These are phyloP conservation scores for Misopates orontium DNA, from an alignment of 257 asterid genomes.

Conservation along the genomic window DNA sequence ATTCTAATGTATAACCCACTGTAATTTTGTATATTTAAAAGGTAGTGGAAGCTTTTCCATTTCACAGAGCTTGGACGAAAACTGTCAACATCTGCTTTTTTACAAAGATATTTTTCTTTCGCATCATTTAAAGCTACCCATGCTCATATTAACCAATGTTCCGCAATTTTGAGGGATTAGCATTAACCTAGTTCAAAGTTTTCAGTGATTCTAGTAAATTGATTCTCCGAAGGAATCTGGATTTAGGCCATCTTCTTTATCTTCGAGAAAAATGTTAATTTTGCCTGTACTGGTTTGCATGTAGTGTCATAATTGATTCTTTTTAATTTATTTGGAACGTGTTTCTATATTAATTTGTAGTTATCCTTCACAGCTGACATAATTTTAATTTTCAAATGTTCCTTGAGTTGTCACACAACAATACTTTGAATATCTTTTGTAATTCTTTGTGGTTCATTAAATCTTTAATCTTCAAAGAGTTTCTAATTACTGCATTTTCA, in stretches of 20 bases:
- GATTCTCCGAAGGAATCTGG: not conserved
- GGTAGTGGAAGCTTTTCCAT: too few relatives aligned
- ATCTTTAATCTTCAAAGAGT: constrained; percentile 23
- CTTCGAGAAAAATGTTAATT: not conserved
- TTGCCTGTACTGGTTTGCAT: not conserved
- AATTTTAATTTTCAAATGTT: not conserved
- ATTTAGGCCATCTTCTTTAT: not conserved
- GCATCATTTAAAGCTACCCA: too few relatives aligned
- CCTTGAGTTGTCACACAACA: not conserved
- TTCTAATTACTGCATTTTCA: constrained; percentile 42
- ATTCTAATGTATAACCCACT: too few relatives aligned
- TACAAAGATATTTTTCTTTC: too few relatives aligned
- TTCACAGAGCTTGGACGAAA: too few relatives aligned
- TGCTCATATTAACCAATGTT: too few relatives aligned
- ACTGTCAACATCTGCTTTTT: too few relatives aligned
- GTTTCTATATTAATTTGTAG: not conserved
- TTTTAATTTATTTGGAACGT: not conserved
- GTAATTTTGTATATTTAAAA: too few relatives aligned
- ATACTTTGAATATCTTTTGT: not conserved
- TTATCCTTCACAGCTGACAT: constrained; percentile 5
- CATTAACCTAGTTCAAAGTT: not conserved
- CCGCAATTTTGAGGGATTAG: not conserved
- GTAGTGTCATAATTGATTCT: not conserved
- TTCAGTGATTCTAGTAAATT: not conserved
- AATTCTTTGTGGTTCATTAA: not conserved